Base-by-base conservation (phyloP, 441 rosid genomes). In the Jatropha podagrica region DNA sequence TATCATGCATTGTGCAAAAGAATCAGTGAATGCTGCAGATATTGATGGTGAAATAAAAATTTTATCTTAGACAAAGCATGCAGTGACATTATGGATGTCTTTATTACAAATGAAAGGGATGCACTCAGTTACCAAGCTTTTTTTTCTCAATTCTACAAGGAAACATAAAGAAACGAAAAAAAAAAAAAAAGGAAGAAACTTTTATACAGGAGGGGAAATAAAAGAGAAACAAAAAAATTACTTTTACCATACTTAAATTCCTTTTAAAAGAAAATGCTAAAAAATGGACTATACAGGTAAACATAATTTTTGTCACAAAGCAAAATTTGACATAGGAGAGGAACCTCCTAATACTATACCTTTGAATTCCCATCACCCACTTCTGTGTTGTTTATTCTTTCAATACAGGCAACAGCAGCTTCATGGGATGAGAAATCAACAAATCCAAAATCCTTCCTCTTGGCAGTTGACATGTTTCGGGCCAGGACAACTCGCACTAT, bases 371-470 rank as follows among this genome's bases (percentile, higher is more conserved):
- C 86, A 78, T 83, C 86, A 66, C 63, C 76, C 27, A 83, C 63
- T 69, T 81, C 88, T 74, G 76, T 73, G 65, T 78, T 83, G 78
- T 87, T 87, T 78, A 88, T 73, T 73, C 84, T 87, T 74, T 85
- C 85, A 78, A 88, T 86, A 76, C 92, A 90, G 74, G 86, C 76
- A 64, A 79, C 79, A 72, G 91, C 94, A 67, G 86, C 89, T 75
- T 85, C 88, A 48, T 85, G 92, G 48, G 91, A 80, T 44, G 82
- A 81, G 75, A 90, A 90, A 79, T 90, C 89, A 74, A 84, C 85
- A 74, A 88, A 88, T 51, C 90, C 92, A 83, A 83, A 90, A 76
- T 90, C 92, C 76, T 90, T 90, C 74, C 92, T 86, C 82, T 87
- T 90, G 63, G 92, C 90, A 71, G 86, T 86, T 27, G 89, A 82